Conservation (phyloP, 768 basidiomycete species). For the Paxillus ammoniavirescens region DNA sequence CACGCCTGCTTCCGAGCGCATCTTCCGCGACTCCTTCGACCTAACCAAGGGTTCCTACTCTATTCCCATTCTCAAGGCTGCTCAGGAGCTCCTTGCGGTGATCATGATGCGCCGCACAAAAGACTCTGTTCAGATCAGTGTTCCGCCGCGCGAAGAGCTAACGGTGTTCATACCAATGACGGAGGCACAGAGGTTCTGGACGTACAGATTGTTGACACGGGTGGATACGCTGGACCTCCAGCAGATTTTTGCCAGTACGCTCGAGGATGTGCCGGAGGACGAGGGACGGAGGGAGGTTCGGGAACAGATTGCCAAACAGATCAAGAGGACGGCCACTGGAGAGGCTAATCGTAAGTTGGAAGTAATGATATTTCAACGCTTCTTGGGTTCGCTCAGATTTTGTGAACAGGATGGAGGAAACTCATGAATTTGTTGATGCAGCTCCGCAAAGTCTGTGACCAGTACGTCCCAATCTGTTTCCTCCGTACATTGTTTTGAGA, state of each 20-base stretch:
- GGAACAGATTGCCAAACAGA: slow-evolving; percentile 37
- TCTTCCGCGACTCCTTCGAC: slow-evolving; percentile 54
- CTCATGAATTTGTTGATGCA: slow-evolving; percentile 73
- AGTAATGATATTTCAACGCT: not conserved
- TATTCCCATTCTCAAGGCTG: slow-evolving; percentile 44
- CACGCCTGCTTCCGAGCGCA: slow-evolving; percentile 42
- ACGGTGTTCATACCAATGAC: slow-evolving; percentile 57
- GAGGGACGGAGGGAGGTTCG: slow-evolving; percentile 41
- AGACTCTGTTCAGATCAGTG: slow-evolving; percentile 42
- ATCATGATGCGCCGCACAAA: slow-evolving; percentile 67
- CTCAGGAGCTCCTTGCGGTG: slow-evolving; percentile 45
- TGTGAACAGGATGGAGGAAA: slow-evolving; percentile 47
- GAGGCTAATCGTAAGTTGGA: slow-evolving; percentile 29
- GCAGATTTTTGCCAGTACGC: slow-evolving; percentile 42
- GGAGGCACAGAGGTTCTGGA: slow-evolving; percentile 64
- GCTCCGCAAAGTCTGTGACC: slow-evolving; percentile 68
- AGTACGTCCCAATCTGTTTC: slow-evolving; percentile 36
- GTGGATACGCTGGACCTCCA: slow-evolving; percentile 48
- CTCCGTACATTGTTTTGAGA: slow-evolving; percentile 2
- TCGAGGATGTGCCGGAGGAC: slow-evolving; percentile 28
- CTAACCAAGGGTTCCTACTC: slow-evolving; percentile 52
- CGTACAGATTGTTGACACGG: slow-evolving; percentile 50
- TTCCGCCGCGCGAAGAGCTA: slow-evolving; percentile 58
- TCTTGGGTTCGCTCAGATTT: not conserved
- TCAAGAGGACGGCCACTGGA: slow-evolving; percentile 30